Conservation (phyloP, 2,329 filamentous ascomycete species). For the Blastomyces percursus region DNA sequence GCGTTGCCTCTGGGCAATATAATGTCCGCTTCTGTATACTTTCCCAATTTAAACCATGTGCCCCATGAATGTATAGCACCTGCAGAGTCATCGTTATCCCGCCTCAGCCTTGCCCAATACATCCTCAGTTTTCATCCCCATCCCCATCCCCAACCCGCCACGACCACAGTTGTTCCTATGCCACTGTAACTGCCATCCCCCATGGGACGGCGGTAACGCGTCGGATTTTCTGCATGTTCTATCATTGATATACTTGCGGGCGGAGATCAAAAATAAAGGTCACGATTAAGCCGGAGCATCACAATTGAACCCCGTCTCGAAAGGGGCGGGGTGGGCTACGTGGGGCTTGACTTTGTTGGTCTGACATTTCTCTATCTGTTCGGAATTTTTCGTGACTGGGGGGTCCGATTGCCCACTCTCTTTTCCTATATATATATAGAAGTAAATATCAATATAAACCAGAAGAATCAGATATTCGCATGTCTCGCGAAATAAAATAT, state of each 20-base stretch:
- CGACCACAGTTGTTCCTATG: constrained; percentile 41
- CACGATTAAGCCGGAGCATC: constrained; percentile 99
- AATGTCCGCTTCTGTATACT: too few relatives aligned
- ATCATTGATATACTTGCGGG: constrained; percentile 38
- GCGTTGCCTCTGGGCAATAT: too few relatives aligned
- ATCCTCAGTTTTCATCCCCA: not conserved
- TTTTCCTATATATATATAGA: not conserved
- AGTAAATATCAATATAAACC: not conserved
- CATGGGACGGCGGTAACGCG: constrained; percentile 62
- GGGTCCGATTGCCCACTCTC: not conserved
- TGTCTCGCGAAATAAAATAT: not conserved
- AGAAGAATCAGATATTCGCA: not conserved
- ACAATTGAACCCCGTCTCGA: constrained; percentile 61
- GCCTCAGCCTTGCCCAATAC: not conserved
- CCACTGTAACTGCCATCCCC: constrained; percentile 48
- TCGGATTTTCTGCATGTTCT: constrained; percentile 47
- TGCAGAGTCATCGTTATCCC: not conserved
- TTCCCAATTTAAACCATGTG: too few relatives aligned
- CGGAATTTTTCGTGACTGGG: not conserved
- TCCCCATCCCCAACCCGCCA: constrained; percentile 30
- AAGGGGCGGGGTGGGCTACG: constrained; percentile 71
- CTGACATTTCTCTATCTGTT: constrained; percentile 47
- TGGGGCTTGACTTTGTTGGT: constrained; percentile 92
- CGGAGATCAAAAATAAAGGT: constrained; percentile 57
- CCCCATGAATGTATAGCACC: too few relatives aligned